These are phyloP conservation scores for Sugiyamaella xylanicola DNA, from an alignment of 1,139 yeast genomes.

Conservation along the genomic window DNA sequence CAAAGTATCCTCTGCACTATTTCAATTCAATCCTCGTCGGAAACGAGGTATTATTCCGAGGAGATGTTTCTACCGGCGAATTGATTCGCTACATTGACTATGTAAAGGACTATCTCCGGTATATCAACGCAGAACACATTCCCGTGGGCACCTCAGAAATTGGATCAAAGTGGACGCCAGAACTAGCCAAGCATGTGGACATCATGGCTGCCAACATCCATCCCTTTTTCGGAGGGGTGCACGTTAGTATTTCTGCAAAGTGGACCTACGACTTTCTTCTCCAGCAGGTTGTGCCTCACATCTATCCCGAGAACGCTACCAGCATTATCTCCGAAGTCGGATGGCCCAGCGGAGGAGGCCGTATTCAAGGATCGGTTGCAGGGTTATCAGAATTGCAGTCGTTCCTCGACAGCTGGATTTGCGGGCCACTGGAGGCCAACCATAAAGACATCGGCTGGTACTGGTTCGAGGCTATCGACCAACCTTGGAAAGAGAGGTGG, in stretches of 20 bases:
- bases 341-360: slow-evolving; percentile 71
- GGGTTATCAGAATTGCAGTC: slow-evolving; percentile 49
- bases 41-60: slow-evolving; percentile 62
- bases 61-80: slow-evolving; percentile 48
- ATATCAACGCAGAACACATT: slow-evolving; percentile 40
- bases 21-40: slow-evolving; percentile 62
- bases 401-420: slow-evolving; percentile 57
- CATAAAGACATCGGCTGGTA: slow-evolving; percentile 53
- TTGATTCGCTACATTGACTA: slow-evolving; percentile 50
- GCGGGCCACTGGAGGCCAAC: slow-evolving; percentile 38
- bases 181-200: slow-evolving; percentile 48
- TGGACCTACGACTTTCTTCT: slow-evolving; percentile 59
- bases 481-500: slow-evolving; percentile 65
- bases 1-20: slow-evolving; percentile 49
- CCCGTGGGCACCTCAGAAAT: slow-evolving; percentile 62
- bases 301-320: slow-evolving; percentile 33
- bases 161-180: slow-evolving; percentile 48
- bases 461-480: slow-evolving; percentile 73
- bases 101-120: slow-evolving; percentile 46
- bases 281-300: slow-evolving; percentile 45
- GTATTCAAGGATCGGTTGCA: slow-evolving; percentile 51
- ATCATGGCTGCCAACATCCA: slow-evolving; percentile 66
- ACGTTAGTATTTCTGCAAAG: slow-evolving; percentile 50
- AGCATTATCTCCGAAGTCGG: slow-evolving; percentile 65
- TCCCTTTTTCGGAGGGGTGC: slow-evolving; percentile 67